Evolutionary conservation across 1,139 yeast species (phyloP), one percentile per base, ranked within the genome.

Genomic region (Saccharomyces hybrid): DNA sequence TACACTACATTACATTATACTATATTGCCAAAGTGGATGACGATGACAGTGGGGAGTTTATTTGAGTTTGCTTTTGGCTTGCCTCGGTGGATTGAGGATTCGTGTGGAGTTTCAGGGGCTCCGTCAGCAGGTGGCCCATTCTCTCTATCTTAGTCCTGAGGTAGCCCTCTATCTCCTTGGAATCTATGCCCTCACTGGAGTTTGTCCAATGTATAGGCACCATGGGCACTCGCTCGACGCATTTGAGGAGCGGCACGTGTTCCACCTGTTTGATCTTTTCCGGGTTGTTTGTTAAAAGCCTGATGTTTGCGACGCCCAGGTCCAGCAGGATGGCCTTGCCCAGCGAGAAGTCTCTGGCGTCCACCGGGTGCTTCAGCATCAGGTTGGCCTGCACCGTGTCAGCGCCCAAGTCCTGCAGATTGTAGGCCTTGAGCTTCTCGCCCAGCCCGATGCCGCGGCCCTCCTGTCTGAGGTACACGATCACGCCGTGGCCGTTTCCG

Each of bases 401-500:
- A 5, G 98, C 98, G 8, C 99, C 99, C 57, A 95, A 77, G 72
- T 95, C 99, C 73, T 95, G 99, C 62, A 95, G 76, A 68, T 95
- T 95, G 72, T 95, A 95, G 1, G 99, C 99, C 73, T 95, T 95
- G 63, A 95, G 78, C 73, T 95, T 95, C 68, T 95, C 99, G 24
- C 97, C 96, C 21, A 95, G 78, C 3, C 99, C 99, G 61, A 95
- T 95, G 24, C 99, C 99, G 58, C 99, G 82, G 54, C 99, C 99
- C 72, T 95, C 99, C 71, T 95, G 99, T 66, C 99, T 82, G 60
- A 95, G 76, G 70, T 95, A 95, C 1, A 95, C 98, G 56, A 95
- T 90, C 62, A 96, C 93, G 27, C 99, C 99, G 62, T 83, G 86
- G 14, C 96, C 97, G 49, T 77, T 78, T 54, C 79, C 75, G 4